A percentile compares a stretch with the other conserved stretches of the same genome.
Conservation (phyloP, 2,329 filamentous ascomycete species). For the Aspergillus fischeri region DNA sequence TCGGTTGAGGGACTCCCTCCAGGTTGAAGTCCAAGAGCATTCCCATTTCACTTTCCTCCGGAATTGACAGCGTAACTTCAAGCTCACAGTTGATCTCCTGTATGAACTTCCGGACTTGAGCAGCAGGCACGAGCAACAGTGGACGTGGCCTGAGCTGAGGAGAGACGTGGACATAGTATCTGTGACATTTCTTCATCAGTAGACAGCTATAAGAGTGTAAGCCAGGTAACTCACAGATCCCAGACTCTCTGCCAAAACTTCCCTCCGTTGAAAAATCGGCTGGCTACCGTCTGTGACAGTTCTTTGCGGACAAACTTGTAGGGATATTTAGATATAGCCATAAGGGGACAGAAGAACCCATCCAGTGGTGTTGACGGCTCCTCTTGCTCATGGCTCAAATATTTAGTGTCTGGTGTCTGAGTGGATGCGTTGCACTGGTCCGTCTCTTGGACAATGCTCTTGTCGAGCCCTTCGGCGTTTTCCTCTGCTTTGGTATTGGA, state of each 20-base stretch:
- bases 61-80: slow-evolving; percentile 54
- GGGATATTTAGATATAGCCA: slow-evolving; percentile 38
- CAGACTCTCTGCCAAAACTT: slow-evolving; percentile 57
- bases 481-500: neutral
- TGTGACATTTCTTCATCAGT: slow-evolving; percentile 26
- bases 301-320: slow-evolving; percentile 39
- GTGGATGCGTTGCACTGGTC: neutral
- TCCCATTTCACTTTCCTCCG: slow-evolving; percentile 48
- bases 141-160: slow-evolving; percentile 46
- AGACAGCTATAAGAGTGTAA: neutral
- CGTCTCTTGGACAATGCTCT: neutral
- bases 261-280: slow-evolving; percentile 37
- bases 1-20: slow-evolving; percentile 59
- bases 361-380: slow-evolving; percentile 5
- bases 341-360: slow-evolving; percentile 37
- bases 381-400: neutral
- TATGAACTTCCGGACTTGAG: slow-evolving; percentile 63
- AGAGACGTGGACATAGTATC: slow-evolving; percentile 64
- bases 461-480: neutral
- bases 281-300: slow-evolving; percentile 30
- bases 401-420: neutral
- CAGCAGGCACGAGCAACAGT: slow-evolving; percentile 63
- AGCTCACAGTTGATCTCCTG: slow-evolving; percentile 57
- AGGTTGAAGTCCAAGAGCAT: slow-evolving; percentile 62
- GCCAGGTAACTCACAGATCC: slow-evolving; percentile 64